Evolutionary conservation across 306 rosid species (phyloP).

Genomic region (Rosa lucieae): DNA sequence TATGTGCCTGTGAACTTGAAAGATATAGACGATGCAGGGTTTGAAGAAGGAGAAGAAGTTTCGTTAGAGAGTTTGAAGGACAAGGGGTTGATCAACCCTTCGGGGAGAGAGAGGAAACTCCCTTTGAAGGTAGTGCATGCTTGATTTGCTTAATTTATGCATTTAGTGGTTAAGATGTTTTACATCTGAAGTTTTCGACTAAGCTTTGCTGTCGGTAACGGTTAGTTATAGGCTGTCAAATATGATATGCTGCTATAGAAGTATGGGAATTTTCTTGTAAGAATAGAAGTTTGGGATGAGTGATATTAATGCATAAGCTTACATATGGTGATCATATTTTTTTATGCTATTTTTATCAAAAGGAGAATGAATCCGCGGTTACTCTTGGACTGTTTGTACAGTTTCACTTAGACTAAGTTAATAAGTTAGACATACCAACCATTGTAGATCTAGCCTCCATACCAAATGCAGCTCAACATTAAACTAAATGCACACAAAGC

Average conservation of each 20-base stretch:
- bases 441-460: not conserved
- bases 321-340: not conserved
- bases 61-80: conserved; percentile 71
- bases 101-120: conserved; percentile 89
- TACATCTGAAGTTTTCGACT: not conserved
- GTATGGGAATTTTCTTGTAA: not conserved
- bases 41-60: conserved; percentile 90
- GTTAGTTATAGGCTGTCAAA: not conserved
- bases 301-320: not conserved
- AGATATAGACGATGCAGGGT: conserved; percentile 79
- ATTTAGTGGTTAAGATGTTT: conserved; percentile 7
- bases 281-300: not conserved
- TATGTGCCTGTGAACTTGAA: conserved; percentile 84
- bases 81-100: conserved; percentile 83
- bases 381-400: not conserved
- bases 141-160: conserved; percentile 10
- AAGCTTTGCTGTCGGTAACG: not conserved
- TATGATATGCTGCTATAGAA: conserved; percentile 8
- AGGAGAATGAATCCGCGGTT: not conserved
- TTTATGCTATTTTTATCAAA: not conserved
- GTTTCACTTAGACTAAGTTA: not conserved
- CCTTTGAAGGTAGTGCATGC: conserved; percentile 72
- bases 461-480: not conserved
- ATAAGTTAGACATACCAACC: not conserved
- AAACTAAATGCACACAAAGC: not conserved